phyloP scores from a whole-genome alignment of 2,329 filamentous ascomycete genomes.

The Xylariaceae sp. region DNA sequence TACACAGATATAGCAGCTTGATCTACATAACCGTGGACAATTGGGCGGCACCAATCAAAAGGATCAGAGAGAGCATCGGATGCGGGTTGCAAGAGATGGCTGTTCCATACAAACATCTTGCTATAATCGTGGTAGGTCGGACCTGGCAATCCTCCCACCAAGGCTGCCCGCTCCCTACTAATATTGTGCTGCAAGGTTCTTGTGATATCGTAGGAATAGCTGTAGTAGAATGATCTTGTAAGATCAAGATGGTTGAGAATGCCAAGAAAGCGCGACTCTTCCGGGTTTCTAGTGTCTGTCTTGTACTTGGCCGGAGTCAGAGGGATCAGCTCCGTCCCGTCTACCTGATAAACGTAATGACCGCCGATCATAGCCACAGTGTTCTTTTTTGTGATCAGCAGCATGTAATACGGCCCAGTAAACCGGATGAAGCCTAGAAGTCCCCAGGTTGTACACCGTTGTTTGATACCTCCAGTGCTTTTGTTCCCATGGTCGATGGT shows the following conservation, averaged over 20 bases:
- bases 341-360: slow-evolving; percentile 94
- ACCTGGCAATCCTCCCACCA: slow-evolving; percentile 68
- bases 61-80: slow-evolving; percentile 73
- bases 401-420: slow-evolving; percentile 96
- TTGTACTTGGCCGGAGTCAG: slow-evolving; percentile 79
- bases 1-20: slow-evolving; percentile 87
- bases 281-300: slow-evolving; percentile 78
- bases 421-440: slow-evolving; percentile 94
- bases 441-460: slow-evolving; percentile 92
- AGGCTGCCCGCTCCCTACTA: slow-evolving; percentile 73
- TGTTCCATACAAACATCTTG: slow-evolving; percentile 98
- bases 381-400: slow-evolving; percentile 92
- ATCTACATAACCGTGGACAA: slow-evolving; percentile 96
- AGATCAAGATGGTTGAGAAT: slow-evolving; percentile 93
- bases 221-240: slow-evolving; percentile 94
- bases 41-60: slow-evolving; percentile 94
- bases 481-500: slow-evolving; percentile 96
- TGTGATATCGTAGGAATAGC: slow-evolving; percentile 97
- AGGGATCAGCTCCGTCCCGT: slow-evolving; percentile 89
- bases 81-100: slow-evolving; percentile 82
- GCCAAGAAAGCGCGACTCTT: slow-evolving; percentile 85
- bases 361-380: slow-evolving; percentile 96
- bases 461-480: slow-evolving; percentile 83
- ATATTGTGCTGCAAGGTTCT: slow-evolving; percentile 92
- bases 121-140: slow-evolving; percentile 73